These are phyloP conservation scores for Emydomyces testavorans DNA, from an alignment of 2,329 filamentous ascomycete species.

Conservation along the genomic window DNA sequence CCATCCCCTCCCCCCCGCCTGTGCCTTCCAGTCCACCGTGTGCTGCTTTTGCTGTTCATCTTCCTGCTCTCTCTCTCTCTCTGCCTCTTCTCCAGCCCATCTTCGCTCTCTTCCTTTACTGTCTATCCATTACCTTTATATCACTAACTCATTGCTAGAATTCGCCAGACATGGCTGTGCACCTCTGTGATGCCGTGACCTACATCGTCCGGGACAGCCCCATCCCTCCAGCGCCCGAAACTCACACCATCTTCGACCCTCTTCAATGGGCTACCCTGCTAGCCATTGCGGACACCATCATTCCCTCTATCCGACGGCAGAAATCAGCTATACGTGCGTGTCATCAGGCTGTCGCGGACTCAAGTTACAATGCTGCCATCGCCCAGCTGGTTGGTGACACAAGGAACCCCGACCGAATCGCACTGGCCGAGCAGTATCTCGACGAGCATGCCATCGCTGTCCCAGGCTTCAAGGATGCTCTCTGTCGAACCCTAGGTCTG, in stretches of 20 bases:
- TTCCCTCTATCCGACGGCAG: slow-evolving; percentile 42
- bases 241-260: slow-evolving; percentile 40
- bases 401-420: slow-evolving; percentile 25
- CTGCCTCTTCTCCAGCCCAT: background rate
- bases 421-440: slow-evolving; percentile 37
- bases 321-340: slow-evolving; percentile 25
- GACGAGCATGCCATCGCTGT: slow-evolving; percentile 39
- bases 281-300: slow-evolving; percentile 46
- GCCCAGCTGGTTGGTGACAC: slow-evolving; percentile 20
- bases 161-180: background rate
- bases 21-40: background rate
- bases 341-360: slow-evolving; percentile 31
- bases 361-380: slow-evolving; percentile 34
- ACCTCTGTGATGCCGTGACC: slow-evolving; percentile 2
- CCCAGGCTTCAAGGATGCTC: slow-evolving; percentile 39
- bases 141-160: background rate
- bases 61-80: background rate
- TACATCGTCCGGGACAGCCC: slow-evolving; percentile 33
- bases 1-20: background rate
- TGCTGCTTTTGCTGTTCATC: background rate
- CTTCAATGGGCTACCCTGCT: slow-evolving; percentile 49
- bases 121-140: background rate
- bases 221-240: slow-evolving; percentile 37
- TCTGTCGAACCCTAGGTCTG: slow-evolving; percentile 40
- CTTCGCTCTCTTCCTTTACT: slow-evolving; percentile 1